phyloP scores from a whole-genome alignment of 306 rosid genomes.

The Prunus dulcis region DNA sequence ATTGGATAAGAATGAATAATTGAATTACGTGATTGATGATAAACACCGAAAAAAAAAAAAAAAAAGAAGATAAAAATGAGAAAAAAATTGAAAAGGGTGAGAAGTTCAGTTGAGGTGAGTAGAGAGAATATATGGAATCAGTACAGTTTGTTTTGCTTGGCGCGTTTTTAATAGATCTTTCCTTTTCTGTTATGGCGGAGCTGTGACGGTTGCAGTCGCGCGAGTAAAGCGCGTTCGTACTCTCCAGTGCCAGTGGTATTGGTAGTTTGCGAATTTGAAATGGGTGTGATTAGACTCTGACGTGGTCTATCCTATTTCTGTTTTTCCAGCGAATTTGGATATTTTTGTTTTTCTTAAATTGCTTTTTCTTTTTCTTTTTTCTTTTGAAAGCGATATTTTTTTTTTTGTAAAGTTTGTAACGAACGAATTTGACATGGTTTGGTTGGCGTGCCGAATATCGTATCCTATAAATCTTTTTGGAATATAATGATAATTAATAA shows the following conservation, averaged over 20 bases:
- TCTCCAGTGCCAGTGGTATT: background rate
- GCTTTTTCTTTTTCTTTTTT: background rate
- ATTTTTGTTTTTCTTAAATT: background rate
- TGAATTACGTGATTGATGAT: too few species aligned
- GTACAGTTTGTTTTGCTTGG: constrained; percentile 11
- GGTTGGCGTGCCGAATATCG: background rate
- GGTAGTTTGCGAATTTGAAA: too few species aligned
- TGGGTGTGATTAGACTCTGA: background rate
- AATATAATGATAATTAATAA: background rate
- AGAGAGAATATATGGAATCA: background rate
- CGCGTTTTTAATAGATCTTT: constrained; percentile 18
- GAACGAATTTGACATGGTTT: background rate
- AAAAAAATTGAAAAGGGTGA: background rate
- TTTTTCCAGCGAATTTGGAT: background rate
- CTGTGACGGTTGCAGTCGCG: background rate
- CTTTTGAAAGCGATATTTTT: background rate
- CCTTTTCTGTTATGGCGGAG: background rate
- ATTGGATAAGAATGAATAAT: background rate
- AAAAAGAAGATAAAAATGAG: background rate
- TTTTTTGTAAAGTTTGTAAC: background rate
- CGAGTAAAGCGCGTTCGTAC: background rate
- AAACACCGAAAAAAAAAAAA: background rate
- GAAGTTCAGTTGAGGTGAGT: background rate
- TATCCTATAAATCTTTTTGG: background rate
- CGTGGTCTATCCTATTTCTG: background rate